phyloP scores from a whole-genome alignment of 352 stramenopile species.

The Phytopythium montanum region DNA sequence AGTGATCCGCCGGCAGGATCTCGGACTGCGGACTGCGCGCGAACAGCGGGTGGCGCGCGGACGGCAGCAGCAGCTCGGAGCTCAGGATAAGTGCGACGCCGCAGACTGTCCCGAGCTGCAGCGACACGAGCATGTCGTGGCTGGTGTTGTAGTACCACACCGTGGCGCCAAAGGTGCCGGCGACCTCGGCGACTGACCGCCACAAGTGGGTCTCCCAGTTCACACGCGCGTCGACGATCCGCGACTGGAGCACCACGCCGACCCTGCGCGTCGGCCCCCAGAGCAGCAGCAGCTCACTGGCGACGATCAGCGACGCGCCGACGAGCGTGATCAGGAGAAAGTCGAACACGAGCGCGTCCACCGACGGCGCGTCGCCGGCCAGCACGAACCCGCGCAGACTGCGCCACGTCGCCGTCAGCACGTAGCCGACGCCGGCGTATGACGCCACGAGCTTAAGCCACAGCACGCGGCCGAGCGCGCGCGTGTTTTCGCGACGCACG shows the following conservation, averaged over 20 bases:
- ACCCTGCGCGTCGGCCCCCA: constrained; percentile 55
- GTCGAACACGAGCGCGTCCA: constrained; percentile 64
- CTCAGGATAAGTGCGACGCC: constrained; percentile 53
- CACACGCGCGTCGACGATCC: constrained; percentile 59
- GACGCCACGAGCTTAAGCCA: constrained; percentile 69
- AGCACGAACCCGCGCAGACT: constrained; percentile 45
- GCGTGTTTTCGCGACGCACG: constrained; percentile 29
- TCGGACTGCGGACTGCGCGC: constrained; percentile 19
- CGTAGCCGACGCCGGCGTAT: constrained; percentile 61
- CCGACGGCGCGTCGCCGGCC: constrained; percentile 18
- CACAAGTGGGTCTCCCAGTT: constrained; percentile 63
- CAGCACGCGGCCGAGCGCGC: constrained; percentile 33
- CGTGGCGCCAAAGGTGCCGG: constrained; percentile 48
- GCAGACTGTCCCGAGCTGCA: constrained; percentile 71
- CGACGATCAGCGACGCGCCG: constrained; percentile 68
- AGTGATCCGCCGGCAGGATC: constrained; percentile 62
- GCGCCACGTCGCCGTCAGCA: constrained; percentile 47
- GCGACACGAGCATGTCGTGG: constrained; percentile 56
- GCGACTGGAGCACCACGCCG: constrained; percentile 62
- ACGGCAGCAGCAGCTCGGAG: constrained; percentile 37
- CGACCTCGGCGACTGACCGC: constrained; percentile 60
- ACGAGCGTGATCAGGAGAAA: constrained; percentile 75
- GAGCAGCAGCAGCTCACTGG: constrained; percentile 69
- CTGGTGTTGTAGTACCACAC: constrained; percentile 53
- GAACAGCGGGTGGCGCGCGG: constrained; percentile 12